Evolutionary conservation across 108 stramenopile genomes (phyloP), one percentile per base, ranked within the genome.

Genomic region (Pseudonitzschia multiseries): DNA sequence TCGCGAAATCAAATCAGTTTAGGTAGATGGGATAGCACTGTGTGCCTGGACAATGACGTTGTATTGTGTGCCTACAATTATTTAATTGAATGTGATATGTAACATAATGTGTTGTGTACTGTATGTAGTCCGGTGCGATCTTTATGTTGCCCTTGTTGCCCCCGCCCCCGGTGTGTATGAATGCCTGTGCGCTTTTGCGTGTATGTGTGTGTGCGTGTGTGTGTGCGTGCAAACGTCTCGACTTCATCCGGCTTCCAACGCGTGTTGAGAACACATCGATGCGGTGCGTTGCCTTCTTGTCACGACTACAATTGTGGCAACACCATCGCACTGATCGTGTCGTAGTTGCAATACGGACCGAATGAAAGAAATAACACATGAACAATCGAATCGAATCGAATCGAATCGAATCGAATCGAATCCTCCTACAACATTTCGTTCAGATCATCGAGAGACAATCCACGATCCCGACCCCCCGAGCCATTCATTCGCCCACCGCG

Each of bases 361-460:
- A n/a, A n/a, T 2, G 36, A 36, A 36, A 36, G 36, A 36, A 48
- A 14, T 10, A 42, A 6, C 6, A 42, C 42, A 42, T 18, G 46
- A 48, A 48, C 46, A 2, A 48, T 8, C 18, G 46, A 48, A 18
- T 18, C n/a, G 46, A 14, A 48, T 48, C 8, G 12, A 48, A 5
- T 1, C 8, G 12, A 48, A 48, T 48, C 4, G 12, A 10, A 48
- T 2, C 46, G 13, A 48, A 8, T 20, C 22, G 13, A 10, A 10
- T 26, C 22, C 8, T 67, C 9, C 36, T 67, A 67, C 44, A 48
- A 67, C 66, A 67, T 26, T 27, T 67, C 66, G 22, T 67, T 67
- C 18, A 67, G 66, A 28, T 67, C 66, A 27, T 67, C 66, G 46
- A 67, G 43, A 18, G 66, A 67, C 27, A 67, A 27, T 26, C 66